These are phyloP conservation scores for Yamadazyma epiphylla DNA, from an alignment of 1,139 yeast genomes.

Conservation along the genomic window DNA sequence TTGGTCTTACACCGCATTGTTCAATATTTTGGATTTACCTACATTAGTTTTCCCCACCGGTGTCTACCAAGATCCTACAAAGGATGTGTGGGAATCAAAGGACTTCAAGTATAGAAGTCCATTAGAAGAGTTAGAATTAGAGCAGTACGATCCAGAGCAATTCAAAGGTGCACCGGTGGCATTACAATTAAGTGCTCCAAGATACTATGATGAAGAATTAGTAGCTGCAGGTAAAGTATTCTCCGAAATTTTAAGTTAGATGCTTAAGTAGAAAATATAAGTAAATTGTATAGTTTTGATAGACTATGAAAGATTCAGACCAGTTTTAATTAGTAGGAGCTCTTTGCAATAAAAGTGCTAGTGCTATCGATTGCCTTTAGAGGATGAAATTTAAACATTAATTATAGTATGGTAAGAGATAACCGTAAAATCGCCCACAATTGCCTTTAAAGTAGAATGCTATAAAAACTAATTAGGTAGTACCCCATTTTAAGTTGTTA, in stretches of 20 bases:
- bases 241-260: slow-evolving; percentile 19
- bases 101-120: slow-evolving; percentile 31
- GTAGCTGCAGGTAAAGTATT: slow-evolving; percentile 37
- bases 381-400: no score
- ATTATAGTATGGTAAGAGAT: no score
- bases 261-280: no score
- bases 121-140: slow-evolving; percentile 40
- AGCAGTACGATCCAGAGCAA: slow-evolving; percentile 25
- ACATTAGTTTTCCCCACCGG: slow-evolving; percentile 61
- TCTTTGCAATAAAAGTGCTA: no score
- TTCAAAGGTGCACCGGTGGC: slow-evolving; percentile 38
- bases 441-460: no score
- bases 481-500: no score
- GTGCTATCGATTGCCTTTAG: no score
- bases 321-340: no score
- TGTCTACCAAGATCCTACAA: slow-evolving; percentile 48
- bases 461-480: no score
- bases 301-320: no score
- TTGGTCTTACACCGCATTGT: slow-evolving; percentile 74
- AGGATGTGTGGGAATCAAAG: slow-evolving; percentile 35
- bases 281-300: no score
- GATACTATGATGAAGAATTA: slow-evolving; percentile 37
- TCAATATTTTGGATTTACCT: slow-evolving; percentile 62
- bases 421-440: no score
- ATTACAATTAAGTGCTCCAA: slow-evolving; percentile 33